Conservation (phyloP, 306 rosid genomes). For the Astragalus membranaceus region DNA sequence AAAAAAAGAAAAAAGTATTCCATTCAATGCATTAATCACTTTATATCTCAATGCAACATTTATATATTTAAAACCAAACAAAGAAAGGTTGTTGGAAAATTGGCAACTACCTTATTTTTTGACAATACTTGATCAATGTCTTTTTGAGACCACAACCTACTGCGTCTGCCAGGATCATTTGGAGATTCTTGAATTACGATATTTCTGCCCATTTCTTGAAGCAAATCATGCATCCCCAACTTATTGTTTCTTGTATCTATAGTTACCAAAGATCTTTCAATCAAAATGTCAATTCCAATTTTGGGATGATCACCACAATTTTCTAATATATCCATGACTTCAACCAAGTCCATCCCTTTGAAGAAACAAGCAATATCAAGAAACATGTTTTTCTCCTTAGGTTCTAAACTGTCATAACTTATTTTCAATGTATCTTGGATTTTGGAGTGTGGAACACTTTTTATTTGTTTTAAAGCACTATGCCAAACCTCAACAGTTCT, state of each 20-base stretch:
- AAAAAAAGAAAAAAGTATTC: neutral
- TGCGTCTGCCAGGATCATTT: conserved; percentile 23
- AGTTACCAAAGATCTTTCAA: conserved; percentile 33
- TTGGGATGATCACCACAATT: conserved; percentile 15
- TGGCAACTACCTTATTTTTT: conserved; percentile 23
- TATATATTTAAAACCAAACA: neutral
- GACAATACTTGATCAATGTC: conserved; percentile 24
- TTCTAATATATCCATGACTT: conserved; percentile 17
- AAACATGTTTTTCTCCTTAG: conserved; percentile 22
- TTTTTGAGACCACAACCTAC: conserved; percentile 32
- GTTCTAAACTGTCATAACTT: conserved; percentile 27
- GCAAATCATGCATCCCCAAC: conserved; percentile 31
- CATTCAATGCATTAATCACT: neutral
- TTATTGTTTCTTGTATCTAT: neutral
- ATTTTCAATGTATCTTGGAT: conserved; percentile 15
- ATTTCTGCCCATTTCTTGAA: conserved; percentile 34
- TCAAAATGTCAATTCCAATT: conserved; percentile 26
- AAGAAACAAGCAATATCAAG: conserved; percentile 41
- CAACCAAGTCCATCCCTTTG: conserved; percentile 20
- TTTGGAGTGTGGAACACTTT: neutral
- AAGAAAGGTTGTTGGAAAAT: neutral
- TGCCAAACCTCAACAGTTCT: conserved; percentile 23
- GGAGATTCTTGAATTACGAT: conserved; percentile 28
- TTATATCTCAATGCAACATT: neutral
- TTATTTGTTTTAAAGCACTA: conserved; percentile 17